Evolutionary conservation across 1,284 basidiomycete species (phyloP).

Genomic region (Trichosporon sp.): DNA sequence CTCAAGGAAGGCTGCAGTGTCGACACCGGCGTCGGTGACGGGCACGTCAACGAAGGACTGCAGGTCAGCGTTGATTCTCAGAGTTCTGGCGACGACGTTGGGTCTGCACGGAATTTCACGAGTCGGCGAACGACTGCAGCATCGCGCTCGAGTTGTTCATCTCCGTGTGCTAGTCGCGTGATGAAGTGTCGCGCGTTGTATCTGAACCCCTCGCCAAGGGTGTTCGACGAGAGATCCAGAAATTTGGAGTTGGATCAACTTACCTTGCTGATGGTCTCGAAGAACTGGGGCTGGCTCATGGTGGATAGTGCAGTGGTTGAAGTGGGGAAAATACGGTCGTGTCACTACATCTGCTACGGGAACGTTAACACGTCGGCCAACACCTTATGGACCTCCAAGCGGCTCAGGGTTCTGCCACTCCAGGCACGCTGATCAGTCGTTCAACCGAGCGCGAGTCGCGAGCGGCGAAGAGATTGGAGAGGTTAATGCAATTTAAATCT

Average conservation of each 20-base stretch:
- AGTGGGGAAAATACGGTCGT: neutral
- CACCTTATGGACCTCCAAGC: neutral
- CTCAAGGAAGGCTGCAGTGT: conserved; percentile 81
- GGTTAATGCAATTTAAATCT: neutral
- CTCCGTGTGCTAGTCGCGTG: neutral
- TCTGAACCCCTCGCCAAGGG: too few relatives aligned
- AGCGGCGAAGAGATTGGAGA: too few relatives aligned
- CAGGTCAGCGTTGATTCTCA: neutral
- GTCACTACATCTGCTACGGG: neutral
- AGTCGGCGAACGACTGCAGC: neutral
- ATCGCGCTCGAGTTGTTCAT: neutral
- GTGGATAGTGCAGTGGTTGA: conserved; percentile 2
- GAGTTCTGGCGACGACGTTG: neutral
- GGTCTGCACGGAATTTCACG: too few relatives aligned
- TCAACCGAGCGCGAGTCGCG: neutral
- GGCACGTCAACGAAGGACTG: conserved; percentile 84
- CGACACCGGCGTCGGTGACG: conserved; percentile 77
- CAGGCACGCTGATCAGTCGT: neutral
- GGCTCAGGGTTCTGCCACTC: neutral
- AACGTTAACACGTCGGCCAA: conserved; percentile 1
- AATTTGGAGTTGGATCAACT: conserved; percentile 19
- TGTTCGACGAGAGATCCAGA: neutral
- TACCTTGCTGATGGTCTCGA: conserved; percentile 74
- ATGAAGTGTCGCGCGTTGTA: too few relatives aligned
- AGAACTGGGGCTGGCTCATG: conserved; percentile 70